Evolutionary conservation across 352 stramenopile genomes (phyloP), one percentile per base, ranked within the genome.

Genomic region (Pythium brassicae): DNA sequence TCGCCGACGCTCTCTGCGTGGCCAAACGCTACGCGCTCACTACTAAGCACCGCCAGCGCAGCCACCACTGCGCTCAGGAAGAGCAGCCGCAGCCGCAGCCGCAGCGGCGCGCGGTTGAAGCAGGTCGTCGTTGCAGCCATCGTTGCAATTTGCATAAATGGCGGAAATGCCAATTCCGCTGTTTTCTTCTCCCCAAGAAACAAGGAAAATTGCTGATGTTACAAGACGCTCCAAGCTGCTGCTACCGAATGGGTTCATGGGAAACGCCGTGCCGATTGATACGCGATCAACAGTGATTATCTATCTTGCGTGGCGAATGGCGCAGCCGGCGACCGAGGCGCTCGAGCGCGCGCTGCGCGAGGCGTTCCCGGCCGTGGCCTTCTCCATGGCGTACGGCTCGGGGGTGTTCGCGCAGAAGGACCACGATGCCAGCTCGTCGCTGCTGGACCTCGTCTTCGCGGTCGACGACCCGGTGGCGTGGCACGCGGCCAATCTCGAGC

Each of bases 371-470:
- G 63, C 61, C 27, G 70, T 93, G 54, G 57, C 85, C 26, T 92
- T 92, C 62, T 70, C 75, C n/a, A 89, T 93, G 81, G 85, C 80
- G 6, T 95, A 95, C 55, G 85, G 85, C 7, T 95, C 85, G 15
- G 74, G 78, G 25, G 83, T 95, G 3, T 95, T 95, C 58, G 62
- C 74, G 65, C 85, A 95, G 60, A 74, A 65, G 46, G 71, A 88
- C 59, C 82, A 92, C 68, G 76, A 95, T 61, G 69, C 68, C 50
- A 91, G 80, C 61, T 65, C 62, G 42, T 87, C 80, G 34, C 91
- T 96, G 84, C 71, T 96, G 40, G 88, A 96, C 56, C 77, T 96
- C 39, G 83, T 96, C 10, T 89, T 96, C 50, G 88, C 83, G 1
- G 88, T 96, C 40, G 72, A 90, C 50, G 80, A 96, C 61, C 76